Base-by-base conservation (phyloP, 352 stramenopile species). In the Globisporangium okanoganense region DNA sequence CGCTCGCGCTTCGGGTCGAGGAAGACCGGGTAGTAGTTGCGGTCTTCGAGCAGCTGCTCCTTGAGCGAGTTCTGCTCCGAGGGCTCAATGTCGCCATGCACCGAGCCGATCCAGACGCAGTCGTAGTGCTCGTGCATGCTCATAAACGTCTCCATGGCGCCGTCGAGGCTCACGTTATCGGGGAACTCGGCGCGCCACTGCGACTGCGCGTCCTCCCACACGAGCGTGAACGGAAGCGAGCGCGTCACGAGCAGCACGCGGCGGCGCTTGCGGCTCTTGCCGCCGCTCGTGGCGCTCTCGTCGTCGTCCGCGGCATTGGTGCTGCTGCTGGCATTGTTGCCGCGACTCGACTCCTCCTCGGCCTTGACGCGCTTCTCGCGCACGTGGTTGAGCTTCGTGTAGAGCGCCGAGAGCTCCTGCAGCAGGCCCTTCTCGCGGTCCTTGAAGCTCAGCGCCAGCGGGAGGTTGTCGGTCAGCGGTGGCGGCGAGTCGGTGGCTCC, bases 11-110 rank as follows among this genome's bases (percentile, higher is more conserved):
- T 92, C 16, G 87, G 72, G 57, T 94, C 83, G 8, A 97, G 58
- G 67, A 97, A 96, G n/a, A 97, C 86, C 3, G 90, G 90, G 52
- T 85, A 94, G 64, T 94, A 96, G 33, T 92, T 94, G 66, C 98
- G 97, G 36, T 90, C 77, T 56, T 90, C 69, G 16, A 98, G 70
- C 47, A 97, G 61, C 40, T 97, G 88, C 56, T 96, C 79, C 47
- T 85, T 80, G 13, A 97, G 65, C 13, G 76, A 89, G 57, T 91
- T 87, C 64, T 91, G 81, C 49, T 96, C 88, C 41, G 74, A 85
- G 3, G 78, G 72, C 64, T 94, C 84, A 24, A 92, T 82, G 49
- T 92, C 84, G 29, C 84, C 84, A 52, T 94, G 82, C 49, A 92
- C 82, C 1, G 82, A 90, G 9, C 84, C 84, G 56, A 94, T 89